A percentile compares a stretch with the other conserved stretches of the same genome.
phyloP scores from a whole-genome alignment of 768 basidiomycete species.

The Ramaria rubella region DNA sequence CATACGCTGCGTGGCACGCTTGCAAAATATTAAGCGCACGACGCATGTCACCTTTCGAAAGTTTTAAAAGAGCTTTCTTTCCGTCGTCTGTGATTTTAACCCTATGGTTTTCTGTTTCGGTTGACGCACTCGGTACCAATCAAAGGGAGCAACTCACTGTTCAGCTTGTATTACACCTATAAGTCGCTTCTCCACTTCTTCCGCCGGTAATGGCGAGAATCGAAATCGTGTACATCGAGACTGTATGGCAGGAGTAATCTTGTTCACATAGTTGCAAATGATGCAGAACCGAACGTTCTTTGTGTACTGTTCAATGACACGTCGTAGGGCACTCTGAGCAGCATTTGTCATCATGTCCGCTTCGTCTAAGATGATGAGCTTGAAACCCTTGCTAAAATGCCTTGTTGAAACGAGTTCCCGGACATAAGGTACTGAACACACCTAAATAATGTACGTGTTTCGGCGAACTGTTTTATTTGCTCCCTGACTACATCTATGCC shows the following conservation, averaged over 20 bases:
- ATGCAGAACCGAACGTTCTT: slow-evolving; percentile 99
- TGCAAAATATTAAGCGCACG: slow-evolving; percentile 93
- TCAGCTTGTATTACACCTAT: slow-evolving; percentile 76
- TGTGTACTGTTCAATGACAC: slow-evolving; percentile 98
- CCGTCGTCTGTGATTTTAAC: slow-evolving; percentile 85
- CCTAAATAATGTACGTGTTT: slow-evolving; percentile 75
- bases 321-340: slow-evolving; percentile 92
- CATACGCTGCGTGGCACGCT: slow-evolving; percentile 97
- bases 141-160: slow-evolving; percentile 45
- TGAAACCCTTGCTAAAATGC: slow-evolving; percentile 80
- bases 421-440: slow-evolving; percentile 14
- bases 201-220: slow-evolving; percentile 85
- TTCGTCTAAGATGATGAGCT: slow-evolving; percentile 96
- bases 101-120: slow-evolving; percentile 34
- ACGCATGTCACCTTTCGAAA: slow-evolving; percentile 98
- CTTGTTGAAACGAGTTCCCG: background rate
- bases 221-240: slow-evolving; percentile 97
- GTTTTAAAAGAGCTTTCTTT: slow-evolving; percentile 79
- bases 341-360: slow-evolving; percentile 99
- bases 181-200: slow-evolving; percentile 80
- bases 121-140: background rate
- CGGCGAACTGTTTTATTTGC: slow-evolving; percentile 98
- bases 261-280: slow-evolving; percentile 99
- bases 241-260: slow-evolving; percentile 96
- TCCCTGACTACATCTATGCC: slow-evolving; percentile 98